phyloP scores from a whole-genome alignment of 2,329 filamentous ascomycete species.

The Trichophyton rubrum region DNA sequence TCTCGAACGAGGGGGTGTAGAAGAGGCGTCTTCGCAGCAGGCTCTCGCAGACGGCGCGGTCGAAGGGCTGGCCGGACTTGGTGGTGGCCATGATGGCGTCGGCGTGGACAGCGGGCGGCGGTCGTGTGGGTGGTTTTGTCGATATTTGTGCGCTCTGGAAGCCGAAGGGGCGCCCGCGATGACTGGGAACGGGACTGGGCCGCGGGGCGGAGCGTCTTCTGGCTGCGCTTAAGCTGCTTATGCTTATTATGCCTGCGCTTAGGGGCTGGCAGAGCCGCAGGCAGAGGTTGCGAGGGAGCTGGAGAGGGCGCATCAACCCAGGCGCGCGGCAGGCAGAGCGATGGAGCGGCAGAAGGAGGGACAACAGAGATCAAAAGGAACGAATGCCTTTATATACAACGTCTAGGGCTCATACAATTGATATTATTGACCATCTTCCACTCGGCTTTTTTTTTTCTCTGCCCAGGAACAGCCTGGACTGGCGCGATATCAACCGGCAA shows the following conservation, averaged over 20 bases:
- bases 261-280: neutral
- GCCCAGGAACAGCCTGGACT: neutral
- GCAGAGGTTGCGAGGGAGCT: neutral
- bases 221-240: neutral
- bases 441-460: neutral
- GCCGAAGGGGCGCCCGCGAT: neutral
- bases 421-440: neutral
- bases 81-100: conserved; percentile 51
- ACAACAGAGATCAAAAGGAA: neutral
- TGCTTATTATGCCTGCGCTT: too few relatives aligned
- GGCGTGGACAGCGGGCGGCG: conserved; percentile 18
- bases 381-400: neutral
- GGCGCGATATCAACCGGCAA: neutral
- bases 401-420: too few relatives aligned
- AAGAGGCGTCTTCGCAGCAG: conserved; percentile 82
- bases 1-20: conserved; percentile 91
- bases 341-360: neutral
- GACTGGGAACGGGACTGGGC: neutral
- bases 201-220: neutral
- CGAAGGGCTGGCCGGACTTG: conserved; percentile 78
- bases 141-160: conserved; percentile 1
- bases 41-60: conserved; percentile 67
- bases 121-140: neutral
- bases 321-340: neutral
- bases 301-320: conserved; percentile 2